Conservation (phyloP, 805 yeast genomes). For the Wickerhamiella hasegawae region DNA sequence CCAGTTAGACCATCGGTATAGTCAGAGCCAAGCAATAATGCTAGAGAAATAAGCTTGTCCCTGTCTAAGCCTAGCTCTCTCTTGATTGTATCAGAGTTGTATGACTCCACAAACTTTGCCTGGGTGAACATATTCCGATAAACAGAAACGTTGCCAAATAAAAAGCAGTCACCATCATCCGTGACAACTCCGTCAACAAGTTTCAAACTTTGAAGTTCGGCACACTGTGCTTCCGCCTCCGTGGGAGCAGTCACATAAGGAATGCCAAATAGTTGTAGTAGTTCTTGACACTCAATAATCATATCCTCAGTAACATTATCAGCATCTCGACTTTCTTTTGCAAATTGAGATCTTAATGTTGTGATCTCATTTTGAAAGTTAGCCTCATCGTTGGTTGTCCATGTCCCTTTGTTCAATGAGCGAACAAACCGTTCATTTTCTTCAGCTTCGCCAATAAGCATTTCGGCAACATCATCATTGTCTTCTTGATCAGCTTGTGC, state of each 20-base stretch:
- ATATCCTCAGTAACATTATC: slow-evolving; percentile 79
- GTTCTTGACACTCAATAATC: slow-evolving; percentile 82
- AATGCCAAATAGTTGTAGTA: slow-evolving; percentile 74
- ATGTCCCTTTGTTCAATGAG: slow-evolving; percentile 19
- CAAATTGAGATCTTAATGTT: slow-evolving; percentile 41
- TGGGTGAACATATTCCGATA: slow-evolving; percentile 92
- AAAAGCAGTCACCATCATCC: slow-evolving; percentile 92
- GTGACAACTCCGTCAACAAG: slow-evolving; percentile 92
- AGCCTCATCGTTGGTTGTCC: slow-evolving; percentile 6
- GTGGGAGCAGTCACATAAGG: slow-evolving; percentile 93
- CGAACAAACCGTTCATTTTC: slow-evolving; percentile 53
- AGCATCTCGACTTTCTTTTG: slow-evolving; percentile 65
- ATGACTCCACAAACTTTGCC: slow-evolving; percentile 80
- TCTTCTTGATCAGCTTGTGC: slow-evolving; percentile 39
- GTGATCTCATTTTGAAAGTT: slow-evolving; percentile 20
- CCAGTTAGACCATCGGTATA: slow-evolving; percentile 89
- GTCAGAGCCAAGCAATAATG: slow-evolving; percentile 80
- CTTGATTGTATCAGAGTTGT: slow-evolving; percentile 41
- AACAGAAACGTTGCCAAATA: slow-evolving; percentile 71
- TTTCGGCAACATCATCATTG: slow-evolving; percentile 47
- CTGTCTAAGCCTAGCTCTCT: slow-evolving; percentile 50
- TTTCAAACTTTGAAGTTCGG: slow-evolving; percentile 47
- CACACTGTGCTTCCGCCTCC: slow-evolving; percentile 99
- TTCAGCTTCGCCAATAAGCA: slow-evolving; percentile 50
- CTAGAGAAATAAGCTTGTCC: slow-evolving; percentile 56